These are phyloP conservation scores for Phalaenopsis aphrodite DNA, from an alignment of 106 monocot genomes.

Conservation along the genomic window DNA sequence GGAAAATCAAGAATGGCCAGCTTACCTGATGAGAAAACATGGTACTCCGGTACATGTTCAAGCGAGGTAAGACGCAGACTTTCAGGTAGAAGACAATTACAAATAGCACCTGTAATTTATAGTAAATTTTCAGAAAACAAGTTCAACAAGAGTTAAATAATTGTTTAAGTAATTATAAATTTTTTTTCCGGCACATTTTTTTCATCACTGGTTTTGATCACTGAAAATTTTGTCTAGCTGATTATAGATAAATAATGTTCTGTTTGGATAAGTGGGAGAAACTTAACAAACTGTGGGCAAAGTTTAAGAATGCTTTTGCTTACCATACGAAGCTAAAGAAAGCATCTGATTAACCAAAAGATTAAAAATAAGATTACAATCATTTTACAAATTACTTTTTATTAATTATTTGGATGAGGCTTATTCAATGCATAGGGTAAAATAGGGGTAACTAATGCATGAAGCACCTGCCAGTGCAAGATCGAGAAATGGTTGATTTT, in stretches of 20 bases:
- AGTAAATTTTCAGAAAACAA: neutral
- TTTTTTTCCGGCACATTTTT: neutral
- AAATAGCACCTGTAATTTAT: constrained; percentile 60
- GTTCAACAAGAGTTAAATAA: neutral
- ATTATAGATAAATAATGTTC: neutral
- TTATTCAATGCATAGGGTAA: too few species aligned
- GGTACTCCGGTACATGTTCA: constrained; percentile 73
- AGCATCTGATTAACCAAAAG: neutral
- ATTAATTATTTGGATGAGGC: neutral
- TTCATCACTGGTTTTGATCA: too few species aligned
- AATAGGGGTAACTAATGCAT: too few species aligned
- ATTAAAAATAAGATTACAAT: neutral
- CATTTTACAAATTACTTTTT: neutral
- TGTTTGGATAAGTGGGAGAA: neutral
- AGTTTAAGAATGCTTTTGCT: neutral
- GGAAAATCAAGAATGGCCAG: neutral
- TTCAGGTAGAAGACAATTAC: constrained; percentile 91
- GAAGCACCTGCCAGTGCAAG: too few species aligned
- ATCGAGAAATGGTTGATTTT: too few species aligned
- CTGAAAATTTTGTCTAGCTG: too few species aligned
- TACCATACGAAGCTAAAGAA: neutral
- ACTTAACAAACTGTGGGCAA: neutral
- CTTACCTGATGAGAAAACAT: constrained; percentile 51
- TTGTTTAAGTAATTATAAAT: neutral
- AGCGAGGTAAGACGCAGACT: constrained; percentile 55